Evolutionary conservation across 2,329 filamentous ascomycete species (phyloP).

Genomic region (Arthrobotrys conoides): DNA sequence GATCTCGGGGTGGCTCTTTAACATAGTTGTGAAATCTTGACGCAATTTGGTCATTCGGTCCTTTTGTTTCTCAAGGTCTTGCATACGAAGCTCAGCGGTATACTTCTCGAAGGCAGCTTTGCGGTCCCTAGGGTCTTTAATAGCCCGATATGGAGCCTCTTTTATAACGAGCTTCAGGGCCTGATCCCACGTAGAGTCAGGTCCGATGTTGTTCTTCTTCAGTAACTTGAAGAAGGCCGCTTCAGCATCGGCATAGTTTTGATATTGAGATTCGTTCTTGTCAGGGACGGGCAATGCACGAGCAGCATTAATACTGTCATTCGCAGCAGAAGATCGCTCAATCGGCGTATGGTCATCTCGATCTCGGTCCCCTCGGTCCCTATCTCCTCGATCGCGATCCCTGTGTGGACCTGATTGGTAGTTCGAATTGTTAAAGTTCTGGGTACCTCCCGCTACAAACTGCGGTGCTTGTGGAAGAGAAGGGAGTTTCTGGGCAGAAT

Average conservation of each 20-base stretch:
- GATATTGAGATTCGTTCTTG: slow-evolving; percentile 59
- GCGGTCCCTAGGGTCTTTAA: slow-evolving; percentile 92
- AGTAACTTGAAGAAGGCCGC: slow-evolving; percentile 92
- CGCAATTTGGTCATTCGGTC: slow-evolving; percentile 92
- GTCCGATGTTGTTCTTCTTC: slow-evolving; percentile 84
- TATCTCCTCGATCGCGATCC: slow-evolving; percentile 68
- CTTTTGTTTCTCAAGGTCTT: slow-evolving; percentile 95
- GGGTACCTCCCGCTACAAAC: slow-evolving; percentile 74
- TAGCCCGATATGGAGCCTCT: slow-evolving; percentile 90
- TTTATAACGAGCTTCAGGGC: slow-evolving; percentile 87
- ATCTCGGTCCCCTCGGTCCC: slow-evolving; percentile 69
- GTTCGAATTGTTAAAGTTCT: slow-evolving; percentile 66
- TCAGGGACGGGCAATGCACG: slow-evolving; percentile 65
- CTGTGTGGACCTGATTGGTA: slow-evolving; percentile 56
- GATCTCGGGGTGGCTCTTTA: slow-evolving; percentile 96
- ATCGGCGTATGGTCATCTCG: slow-evolving; percentile 69
- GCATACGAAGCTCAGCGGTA: slow-evolving; percentile 86
- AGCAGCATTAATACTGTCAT: slow-evolving; percentile 67
- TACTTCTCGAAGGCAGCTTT: slow-evolving; percentile 96
- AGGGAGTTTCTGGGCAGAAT: slow-evolving; percentile 66
- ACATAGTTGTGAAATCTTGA: slow-evolving; percentile 94
- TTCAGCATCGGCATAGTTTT: slow-evolving; percentile 77
- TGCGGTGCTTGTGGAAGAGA: slow-evolving; percentile 66
- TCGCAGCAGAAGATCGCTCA: slow-evolving; percentile 68
- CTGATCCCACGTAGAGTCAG: slow-evolving; percentile 94